Conservation (phyloP, 495 filamentous ascomycete species). For the Xylaria nigripes region DNA sequence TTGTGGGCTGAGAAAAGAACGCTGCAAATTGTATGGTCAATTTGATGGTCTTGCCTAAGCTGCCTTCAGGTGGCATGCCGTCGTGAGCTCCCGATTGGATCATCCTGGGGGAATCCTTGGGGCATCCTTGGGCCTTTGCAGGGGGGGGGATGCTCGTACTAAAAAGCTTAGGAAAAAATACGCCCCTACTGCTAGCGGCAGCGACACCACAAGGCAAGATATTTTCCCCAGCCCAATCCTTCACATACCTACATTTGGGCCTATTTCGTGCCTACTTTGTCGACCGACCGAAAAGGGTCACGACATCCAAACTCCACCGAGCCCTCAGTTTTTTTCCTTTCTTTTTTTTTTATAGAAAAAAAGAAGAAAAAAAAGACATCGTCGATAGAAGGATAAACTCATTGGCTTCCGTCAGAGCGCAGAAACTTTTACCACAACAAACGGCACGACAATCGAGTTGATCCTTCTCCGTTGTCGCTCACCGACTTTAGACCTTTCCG, state of each 20-base stretch:
- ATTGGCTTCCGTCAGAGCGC: slow-evolving; percentile 7
- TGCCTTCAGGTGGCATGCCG: slow-evolving; percentile 11
- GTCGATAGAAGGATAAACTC: slow-evolving; percentile 2
- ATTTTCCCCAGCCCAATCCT: no score
- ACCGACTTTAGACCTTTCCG: slow-evolving; percentile 10
- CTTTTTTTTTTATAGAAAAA: background rate
- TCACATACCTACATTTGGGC: no score
- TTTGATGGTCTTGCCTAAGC: slow-evolving; percentile 9
- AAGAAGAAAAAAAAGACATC: background rate
- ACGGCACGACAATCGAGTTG: slow-evolving; percentile 7
- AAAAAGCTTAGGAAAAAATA: background rate
- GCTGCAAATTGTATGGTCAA: slow-evolving; percentile 5
- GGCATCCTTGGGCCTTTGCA: background rate
- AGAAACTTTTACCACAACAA: slow-evolving; percentile 7
- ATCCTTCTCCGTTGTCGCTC: slow-evolving; percentile 10
- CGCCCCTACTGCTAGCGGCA: background rate
- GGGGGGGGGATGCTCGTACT: background rate
- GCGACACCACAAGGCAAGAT: background rate
- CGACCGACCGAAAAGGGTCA: slow-evolving; percentile 6
- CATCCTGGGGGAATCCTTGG: background rate
- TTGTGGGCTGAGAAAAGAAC: slow-evolving; percentile 11
- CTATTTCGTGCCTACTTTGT: background rate
- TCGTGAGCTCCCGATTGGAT: slow-evolving; percentile 8
- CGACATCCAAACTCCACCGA: slow-evolving; percentile 4
- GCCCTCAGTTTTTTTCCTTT: background rate